Evolutionary conservation across 331 rosid genomes (phyloP).

Genomic region (Quercus tomentella): DNA sequence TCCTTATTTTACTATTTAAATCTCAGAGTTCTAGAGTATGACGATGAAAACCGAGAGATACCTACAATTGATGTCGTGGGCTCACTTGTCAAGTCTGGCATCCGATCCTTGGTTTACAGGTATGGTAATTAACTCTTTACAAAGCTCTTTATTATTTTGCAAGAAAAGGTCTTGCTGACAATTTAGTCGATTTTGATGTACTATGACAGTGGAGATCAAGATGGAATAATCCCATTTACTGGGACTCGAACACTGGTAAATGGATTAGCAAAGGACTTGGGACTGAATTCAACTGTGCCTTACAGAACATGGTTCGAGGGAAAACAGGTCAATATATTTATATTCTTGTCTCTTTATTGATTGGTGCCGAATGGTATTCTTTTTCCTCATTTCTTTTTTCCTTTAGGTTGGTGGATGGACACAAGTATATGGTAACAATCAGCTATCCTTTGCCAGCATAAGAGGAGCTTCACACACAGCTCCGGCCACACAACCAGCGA

Average conservation of each 20-base stretch:
- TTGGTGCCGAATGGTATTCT: not conserved
- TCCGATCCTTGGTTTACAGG: conserved; percentile 41
- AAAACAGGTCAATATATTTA: conserved; percentile 16
- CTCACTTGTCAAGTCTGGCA: conserved; percentile 31
- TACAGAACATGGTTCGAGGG: conserved; percentile 34
- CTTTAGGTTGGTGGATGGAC: not conserved
- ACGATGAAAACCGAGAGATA: not conserved
- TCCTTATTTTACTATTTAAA: not conserved
- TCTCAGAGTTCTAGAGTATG: conserved; percentile 25
- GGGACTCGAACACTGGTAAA: conserved; percentile 25
- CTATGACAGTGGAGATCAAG: conserved; percentile 33
- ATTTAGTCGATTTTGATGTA: not conserved
- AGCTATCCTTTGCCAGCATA: conserved; percentile 27
- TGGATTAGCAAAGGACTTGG: conserved; percentile 16
- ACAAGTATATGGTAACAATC: not conserved
- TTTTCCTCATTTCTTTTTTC: not conserved
- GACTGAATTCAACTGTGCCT: conserved; percentile 27
- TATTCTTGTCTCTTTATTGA: not conserved
- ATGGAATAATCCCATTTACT: conserved; percentile 30
- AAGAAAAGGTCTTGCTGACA: too few species aligned
- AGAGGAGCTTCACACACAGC: conserved; percentile 39
- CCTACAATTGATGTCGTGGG: conserved; percentile 30
- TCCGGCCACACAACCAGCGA: conserved; percentile 27
- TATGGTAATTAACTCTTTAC: not conserved
- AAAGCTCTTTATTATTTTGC: too few species aligned